A percentile compares a stretch with the other conserved stretches of the same genome.
phyloP scores from a whole-genome alignment of 495 filamentous ascomycete species.

The Cairneyella variabilis region DNA sequence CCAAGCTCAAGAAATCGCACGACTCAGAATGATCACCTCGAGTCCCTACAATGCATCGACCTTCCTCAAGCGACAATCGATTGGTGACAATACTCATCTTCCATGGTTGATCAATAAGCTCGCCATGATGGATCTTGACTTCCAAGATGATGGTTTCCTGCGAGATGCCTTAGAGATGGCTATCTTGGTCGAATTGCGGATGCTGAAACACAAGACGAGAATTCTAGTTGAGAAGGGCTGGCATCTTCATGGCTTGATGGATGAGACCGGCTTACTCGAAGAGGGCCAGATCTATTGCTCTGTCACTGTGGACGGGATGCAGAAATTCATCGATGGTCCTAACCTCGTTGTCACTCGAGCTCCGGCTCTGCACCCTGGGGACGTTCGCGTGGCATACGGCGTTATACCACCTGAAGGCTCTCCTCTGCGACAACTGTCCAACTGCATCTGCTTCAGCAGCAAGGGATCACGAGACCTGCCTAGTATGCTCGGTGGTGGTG shows the following conservation, averaged over 20 bases:
- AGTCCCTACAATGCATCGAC: conserved; percentile 52
- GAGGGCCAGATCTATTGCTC: conserved; percentile 60
- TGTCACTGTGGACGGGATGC: conserved; percentile 35
- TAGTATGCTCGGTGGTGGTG: conserved; percentile 72
- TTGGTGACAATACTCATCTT: conserved; percentile 51
- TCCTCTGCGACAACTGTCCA: conserved; percentile 54
- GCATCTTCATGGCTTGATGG: conserved; percentile 77
- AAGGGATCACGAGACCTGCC: conserved; percentile 69
- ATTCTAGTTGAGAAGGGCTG: conserved; percentile 66
- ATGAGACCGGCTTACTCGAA: conserved; percentile 66
- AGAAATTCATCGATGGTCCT: conserved; percentile 25
- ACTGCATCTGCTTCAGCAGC: conserved; percentile 76
- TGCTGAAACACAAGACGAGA: conserved; percentile 71
- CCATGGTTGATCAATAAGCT: conserved; percentile 55
- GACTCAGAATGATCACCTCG: conserved; percentile 51
- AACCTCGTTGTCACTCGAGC: conserved; percentile 61
- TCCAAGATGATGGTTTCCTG: conserved; percentile 62
- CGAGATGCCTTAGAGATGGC: conserved; percentile 58
- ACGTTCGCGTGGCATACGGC: conserved; percentile 62
- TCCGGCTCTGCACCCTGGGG: conserved; percentile 76
- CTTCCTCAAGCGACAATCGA: conserved; percentile 55
- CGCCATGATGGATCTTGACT: conserved; percentile 50
- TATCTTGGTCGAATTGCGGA: conserved; percentile 59
- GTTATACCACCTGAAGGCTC: conserved; percentile 52
- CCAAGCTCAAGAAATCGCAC: conserved; percentile 52